These are phyloP conservation scores for Myxozyma neglecta DNA, from an alignment of 805 yeast genomes.

Conservation along the genomic window DNA sequence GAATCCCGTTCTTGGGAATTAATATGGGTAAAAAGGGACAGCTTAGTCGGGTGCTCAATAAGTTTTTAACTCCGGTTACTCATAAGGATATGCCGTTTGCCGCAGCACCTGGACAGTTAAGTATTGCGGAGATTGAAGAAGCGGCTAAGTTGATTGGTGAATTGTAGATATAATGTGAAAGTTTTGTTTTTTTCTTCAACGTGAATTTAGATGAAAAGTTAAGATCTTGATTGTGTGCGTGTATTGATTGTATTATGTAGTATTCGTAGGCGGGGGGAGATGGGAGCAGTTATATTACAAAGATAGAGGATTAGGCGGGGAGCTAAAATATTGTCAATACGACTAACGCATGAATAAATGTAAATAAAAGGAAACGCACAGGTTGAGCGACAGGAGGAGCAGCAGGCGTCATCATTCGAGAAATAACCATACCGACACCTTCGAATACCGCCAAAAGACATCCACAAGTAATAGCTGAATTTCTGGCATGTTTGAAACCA, in stretches of 20 bases:
- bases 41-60: constrained; percentile 74
- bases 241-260: neutral
- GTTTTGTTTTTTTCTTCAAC: neutral
- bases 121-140: constrained; percentile 57
- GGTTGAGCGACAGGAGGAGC: constrained; percentile 8
- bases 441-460: constrained; percentile 94
- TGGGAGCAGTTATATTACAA: too few relatives aligned
- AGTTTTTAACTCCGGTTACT: constrained; percentile 79
- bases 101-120: constrained; percentile 80
- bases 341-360: neutral
- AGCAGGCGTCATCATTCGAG: constrained; percentile 12
- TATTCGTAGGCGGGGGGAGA: neutral
- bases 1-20: constrained; percentile 71
- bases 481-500: constrained; percentile 95
- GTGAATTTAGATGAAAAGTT: neutral
- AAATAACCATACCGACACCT: constrained; percentile 95
- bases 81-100: constrained; percentile 63
- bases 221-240: neutral
- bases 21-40: constrained; percentile 79
- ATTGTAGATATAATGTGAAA: neutral
- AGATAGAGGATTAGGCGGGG: neutral
- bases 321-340: neutral
- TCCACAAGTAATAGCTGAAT: constrained; percentile 96
- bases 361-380: neutral
- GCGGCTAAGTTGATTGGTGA: constrained; percentile 26